Evolutionary conservation across 2,329 filamentous ascomycete genomes (phyloP).

Genomic region (Davidsoniella virescens): DNA sequence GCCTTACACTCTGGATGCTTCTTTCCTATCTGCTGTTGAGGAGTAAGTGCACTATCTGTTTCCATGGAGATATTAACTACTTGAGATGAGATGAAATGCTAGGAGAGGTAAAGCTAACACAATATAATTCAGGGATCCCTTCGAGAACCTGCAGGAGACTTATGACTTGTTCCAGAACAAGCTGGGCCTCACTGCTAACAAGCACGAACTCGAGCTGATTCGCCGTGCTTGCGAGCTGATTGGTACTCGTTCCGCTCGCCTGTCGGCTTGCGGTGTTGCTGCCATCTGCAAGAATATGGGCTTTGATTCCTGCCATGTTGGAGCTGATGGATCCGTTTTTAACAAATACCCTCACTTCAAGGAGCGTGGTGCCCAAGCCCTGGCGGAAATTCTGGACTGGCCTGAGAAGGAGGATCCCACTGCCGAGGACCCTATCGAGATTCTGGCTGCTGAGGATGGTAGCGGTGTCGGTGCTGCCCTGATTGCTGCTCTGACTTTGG

Average conservation of each 20-base stretch:
- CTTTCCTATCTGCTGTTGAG: conserved; percentile 84
- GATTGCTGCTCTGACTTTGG: conserved; percentile 61
- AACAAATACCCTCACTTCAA: conserved; percentile 99
- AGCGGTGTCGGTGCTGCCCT: conserved; percentile 71
- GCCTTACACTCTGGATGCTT: conserved; percentile 79
- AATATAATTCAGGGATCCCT: conserved; percentile 55
- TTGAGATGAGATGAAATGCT: not conserved
- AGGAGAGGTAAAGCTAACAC: not conserved
- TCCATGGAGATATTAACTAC: not conserved
- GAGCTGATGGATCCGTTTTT: conserved; percentile 93
- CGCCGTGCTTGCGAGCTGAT: conserved; percentile 85
- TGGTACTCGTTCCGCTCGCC: conserved; percentile 79
- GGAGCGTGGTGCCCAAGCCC: conserved; percentile 69
- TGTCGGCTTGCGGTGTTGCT: conserved; percentile 87
- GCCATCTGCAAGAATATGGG: conserved; percentile 96
- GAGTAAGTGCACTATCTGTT: conserved; percentile 35
- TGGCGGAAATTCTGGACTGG: conserved; percentile 95
- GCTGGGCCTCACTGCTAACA: conserved; percentile 53
- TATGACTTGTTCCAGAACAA: conserved; percentile 63
- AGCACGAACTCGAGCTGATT: conserved; percentile 73
- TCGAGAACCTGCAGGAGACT: conserved; percentile 86
- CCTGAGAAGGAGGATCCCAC: conserved; percentile 41
- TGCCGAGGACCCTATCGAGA: conserved; percentile 74
- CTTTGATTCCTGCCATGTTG: conserved; percentile 77
- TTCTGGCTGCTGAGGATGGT: conserved; percentile 84